These are phyloP conservation scores for Mycena albidolilacea DNA, from an alignment of 768 basidiomycete species.

Conservation along the genomic window DNA sequence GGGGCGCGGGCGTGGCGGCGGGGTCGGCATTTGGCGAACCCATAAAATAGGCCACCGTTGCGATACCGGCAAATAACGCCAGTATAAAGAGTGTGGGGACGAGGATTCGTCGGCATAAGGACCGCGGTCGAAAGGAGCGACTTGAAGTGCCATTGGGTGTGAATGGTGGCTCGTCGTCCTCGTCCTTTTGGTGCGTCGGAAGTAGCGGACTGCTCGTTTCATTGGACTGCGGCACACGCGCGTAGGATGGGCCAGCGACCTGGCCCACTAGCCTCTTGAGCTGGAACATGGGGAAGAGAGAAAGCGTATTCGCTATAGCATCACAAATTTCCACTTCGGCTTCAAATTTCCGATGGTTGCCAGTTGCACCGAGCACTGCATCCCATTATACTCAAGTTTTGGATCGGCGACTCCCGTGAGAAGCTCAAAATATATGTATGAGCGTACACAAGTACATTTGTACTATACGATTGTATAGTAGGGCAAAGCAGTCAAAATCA, in stretches of 20 bases:
- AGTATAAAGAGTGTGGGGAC: conserved; percentile 28
- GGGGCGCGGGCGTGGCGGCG: background rate
- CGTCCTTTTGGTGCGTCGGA: conserved; percentile 18
- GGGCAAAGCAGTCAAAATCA: too few species aligned
- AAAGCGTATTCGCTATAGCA: too few species aligned
- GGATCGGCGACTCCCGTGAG: too few species aligned
- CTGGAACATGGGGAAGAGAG: conserved; percentile 22
- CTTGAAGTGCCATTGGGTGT: background rate
- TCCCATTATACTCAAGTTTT: too few species aligned
- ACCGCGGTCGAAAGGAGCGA: conserved; percentile 8
- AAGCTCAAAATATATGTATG: too few species aligned
- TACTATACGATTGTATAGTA: too few species aligned
- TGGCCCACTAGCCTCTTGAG: conserved; percentile 31
- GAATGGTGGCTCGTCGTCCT: conserved; percentile 2
- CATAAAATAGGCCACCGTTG: conserved; percentile 34
- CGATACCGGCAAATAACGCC: conserved; percentile 31
- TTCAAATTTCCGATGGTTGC: too few species aligned
- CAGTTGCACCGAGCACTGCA: too few species aligned
- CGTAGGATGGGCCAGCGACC: conserved; percentile 31
- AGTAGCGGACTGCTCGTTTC: conserved; percentile 23
- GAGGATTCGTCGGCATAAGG: conserved; percentile 26
- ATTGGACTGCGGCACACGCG: conserved; percentile 25
- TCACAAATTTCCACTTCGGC: too few species aligned
- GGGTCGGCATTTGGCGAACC: background rate
- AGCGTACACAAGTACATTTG: too few species aligned